Evolutionary conservation across 2,329 filamentous ascomycete species (phyloP).

Genomic region (Exophiala spinifera): DNA sequence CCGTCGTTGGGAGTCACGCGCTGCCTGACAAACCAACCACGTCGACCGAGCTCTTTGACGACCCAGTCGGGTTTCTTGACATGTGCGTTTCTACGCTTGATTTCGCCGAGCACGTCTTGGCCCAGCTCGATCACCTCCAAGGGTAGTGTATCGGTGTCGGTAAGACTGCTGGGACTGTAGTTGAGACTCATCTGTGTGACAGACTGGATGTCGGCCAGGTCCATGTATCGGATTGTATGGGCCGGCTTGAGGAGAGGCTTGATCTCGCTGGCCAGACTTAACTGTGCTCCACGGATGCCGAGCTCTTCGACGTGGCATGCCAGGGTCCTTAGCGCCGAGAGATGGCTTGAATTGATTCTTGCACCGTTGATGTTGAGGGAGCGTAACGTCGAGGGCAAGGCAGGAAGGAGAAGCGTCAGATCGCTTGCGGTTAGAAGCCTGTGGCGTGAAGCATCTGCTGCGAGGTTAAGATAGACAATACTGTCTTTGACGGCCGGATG

Average conservation of each 20-base stretch:
- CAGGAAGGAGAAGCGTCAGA: conserved; percentile 61
- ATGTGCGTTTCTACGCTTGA: conserved; percentile 53
- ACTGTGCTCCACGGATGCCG: conserved; percentile 63
- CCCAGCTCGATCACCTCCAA: conserved; percentile 74
- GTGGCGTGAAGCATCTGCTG: conserved; percentile 68
- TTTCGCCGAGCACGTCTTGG: conserved; percentile 65
- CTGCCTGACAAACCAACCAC: conserved; percentile 63
- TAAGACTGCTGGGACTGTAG: conserved; percentile 55
- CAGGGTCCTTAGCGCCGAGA: conserved; percentile 61
- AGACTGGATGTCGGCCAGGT: conserved; percentile 67
- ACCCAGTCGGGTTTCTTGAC: conserved; percentile 63
- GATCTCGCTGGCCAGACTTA: conserved; percentile 61
- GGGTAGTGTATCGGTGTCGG: conserved; percentile 60
- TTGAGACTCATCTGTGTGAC: conserved; percentile 58
- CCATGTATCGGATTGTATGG: conserved; percentile 65
- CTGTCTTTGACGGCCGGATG: conserved; percentile 65
- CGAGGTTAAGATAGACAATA: conserved; percentile 69
- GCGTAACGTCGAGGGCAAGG: conserved; percentile 64
- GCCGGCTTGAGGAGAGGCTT: conserved; percentile 53
- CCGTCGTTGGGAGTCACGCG: conserved; percentile 32
- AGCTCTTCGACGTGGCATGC: conserved; percentile 74
- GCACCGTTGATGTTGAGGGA: conserved; percentile 75
- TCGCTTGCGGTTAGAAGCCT: conserved; percentile 67
- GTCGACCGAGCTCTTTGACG: conserved; percentile 64
- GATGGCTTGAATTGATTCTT: conserved; percentile 63